A percentile compares a stretch with the other conserved stretches of the same genome.
phyloP scores from a whole-genome alignment of 352 stramenopile species.

The Phytophthora cactorum region DNA sequence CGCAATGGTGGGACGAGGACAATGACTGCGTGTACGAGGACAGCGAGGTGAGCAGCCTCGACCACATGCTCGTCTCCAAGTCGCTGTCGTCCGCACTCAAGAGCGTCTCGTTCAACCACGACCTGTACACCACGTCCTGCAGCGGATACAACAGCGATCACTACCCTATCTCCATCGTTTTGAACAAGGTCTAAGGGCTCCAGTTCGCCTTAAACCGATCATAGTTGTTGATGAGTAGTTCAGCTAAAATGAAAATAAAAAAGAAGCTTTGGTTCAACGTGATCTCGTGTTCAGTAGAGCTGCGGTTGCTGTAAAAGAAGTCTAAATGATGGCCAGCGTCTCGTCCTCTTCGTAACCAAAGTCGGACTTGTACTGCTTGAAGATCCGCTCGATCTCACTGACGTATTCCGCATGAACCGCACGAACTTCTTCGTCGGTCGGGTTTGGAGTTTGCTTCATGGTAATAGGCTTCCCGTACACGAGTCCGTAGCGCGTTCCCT shows the following conservation, averaged over 20 bases:
- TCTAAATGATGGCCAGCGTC: slow-evolving; percentile 32
- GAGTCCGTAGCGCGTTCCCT: too few species aligned
- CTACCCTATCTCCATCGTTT: slow-evolving; percentile 51
- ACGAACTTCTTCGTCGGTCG: slow-evolving; percentile 59
- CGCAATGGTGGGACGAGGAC: slow-evolving; percentile 69
- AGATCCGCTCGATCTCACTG: slow-evolving; percentile 50
- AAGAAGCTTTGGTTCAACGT: background rate
- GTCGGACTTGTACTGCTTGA: slow-evolving; percentile 37
- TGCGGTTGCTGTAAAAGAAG: background rate
- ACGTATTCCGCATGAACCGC: slow-evolving; percentile 61
- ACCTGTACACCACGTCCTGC: slow-evolving; percentile 59
- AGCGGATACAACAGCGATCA: slow-evolving; percentile 66
- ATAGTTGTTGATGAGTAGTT: background rate
- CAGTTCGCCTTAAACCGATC: background rate
- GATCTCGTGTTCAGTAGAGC: background rate
- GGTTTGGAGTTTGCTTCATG: slow-evolving; percentile 46
- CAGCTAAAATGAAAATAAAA: background rate
- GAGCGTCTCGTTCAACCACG: slow-evolving; percentile 57
- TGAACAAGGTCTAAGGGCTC: slow-evolving; percentile 17
- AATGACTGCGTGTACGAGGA: slow-evolving; percentile 62
- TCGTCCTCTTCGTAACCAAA: slow-evolving; percentile 47
- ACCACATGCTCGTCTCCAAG: slow-evolving; percentile 70
- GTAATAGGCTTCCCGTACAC: too few species aligned
- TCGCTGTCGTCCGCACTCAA: slow-evolving; percentile 46
- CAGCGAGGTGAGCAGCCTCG: slow-evolving; percentile 58